A percentile compares a stretch with the other conserved stretches of the same genome.
Evolutionary conservation across 352 stramenopile genomes (phyloP).

Genomic region (Phytophthora pistaciae): DNA sequence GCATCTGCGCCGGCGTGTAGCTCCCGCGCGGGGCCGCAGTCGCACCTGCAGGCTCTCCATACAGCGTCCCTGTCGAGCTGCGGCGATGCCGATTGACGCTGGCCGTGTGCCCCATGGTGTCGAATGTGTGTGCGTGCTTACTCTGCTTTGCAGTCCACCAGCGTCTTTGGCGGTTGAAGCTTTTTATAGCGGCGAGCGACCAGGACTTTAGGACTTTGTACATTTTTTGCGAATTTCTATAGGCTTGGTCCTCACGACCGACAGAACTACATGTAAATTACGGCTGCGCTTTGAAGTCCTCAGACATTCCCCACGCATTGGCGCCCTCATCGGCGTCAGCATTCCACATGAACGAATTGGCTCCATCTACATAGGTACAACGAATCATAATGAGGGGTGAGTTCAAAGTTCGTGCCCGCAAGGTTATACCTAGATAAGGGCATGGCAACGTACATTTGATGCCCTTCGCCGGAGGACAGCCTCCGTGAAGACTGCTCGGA

Average conservation of each 20-base stretch:
- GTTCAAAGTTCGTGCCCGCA: neutral
- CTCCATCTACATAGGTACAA: slow-evolving; percentile 44
- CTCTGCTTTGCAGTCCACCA: neutral
- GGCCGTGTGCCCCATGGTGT: slow-evolving; percentile 74
- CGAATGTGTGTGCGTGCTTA: neutral
- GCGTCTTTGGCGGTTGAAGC: slow-evolving; percentile 3
- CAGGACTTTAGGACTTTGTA: slow-evolving; percentile 1
- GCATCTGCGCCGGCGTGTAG: slow-evolving; percentile 86
- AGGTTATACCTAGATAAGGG: neutral
- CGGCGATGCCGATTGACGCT: slow-evolving; percentile 67
- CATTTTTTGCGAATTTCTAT: slow-evolving; percentile 2
- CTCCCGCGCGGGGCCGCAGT: slow-evolving; percentile 48
- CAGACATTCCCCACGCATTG: slow-evolving; percentile 62
- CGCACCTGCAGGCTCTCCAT: slow-evolving; percentile 67
- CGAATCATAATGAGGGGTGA: slow-evolving; percentile 5
- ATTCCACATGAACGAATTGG: slow-evolving; percentile 84
- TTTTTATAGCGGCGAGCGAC: slow-evolving; percentile 24
- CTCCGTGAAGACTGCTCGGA: slow-evolving; percentile 68
- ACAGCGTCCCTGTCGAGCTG: slow-evolving; percentile 51
- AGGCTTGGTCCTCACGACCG: neutral
- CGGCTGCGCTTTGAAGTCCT: slow-evolving; percentile 43
- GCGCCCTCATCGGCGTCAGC: slow-evolving; percentile 68
- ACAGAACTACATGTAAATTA: neutral
- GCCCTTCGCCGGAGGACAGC: slow-evolving; percentile 61
- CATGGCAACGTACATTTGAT: slow-evolving; percentile 62